Evolutionary conservation across 2,329 filamentous ascomycete genomes (phyloP).

Genomic region (Chalaropsis ovoidea): DNA sequence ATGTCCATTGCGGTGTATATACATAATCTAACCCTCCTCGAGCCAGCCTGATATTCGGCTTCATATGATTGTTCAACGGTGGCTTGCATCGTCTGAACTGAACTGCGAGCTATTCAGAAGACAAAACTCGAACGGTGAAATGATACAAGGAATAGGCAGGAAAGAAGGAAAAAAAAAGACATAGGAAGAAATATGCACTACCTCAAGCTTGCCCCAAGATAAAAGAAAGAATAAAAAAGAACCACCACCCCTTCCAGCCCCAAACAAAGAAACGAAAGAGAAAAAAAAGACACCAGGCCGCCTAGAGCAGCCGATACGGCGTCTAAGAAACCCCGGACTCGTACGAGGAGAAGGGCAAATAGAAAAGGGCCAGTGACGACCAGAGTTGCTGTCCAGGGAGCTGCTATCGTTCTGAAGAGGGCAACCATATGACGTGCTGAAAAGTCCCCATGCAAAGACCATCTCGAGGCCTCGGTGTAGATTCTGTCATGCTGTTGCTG

Average conservation of each 20-base stretch:
- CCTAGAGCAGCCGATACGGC: not conserved
- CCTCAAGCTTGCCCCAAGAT: not conserved
- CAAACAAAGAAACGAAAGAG: conserved; percentile 4
- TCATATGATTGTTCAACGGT: not conserved
- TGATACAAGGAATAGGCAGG: conserved; percentile 2
- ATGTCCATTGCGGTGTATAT: conserved; percentile 14
- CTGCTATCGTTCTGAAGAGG: not conserved
- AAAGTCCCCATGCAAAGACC: not conserved
- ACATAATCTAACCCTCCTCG: conserved; percentile 1
- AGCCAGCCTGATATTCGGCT: not conserved
- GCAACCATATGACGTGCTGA: not conserved
- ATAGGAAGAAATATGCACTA: not conserved
- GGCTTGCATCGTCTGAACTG: not conserved
- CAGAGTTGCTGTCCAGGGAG: not conserved
- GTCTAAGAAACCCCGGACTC: not conserved
- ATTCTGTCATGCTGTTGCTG: not conserved
- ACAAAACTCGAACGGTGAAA: not conserved
- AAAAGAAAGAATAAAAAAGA: conserved; percentile 4
- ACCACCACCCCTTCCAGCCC: conserved; percentile 2
- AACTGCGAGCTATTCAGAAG: not conserved
- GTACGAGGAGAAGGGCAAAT: not conserved
- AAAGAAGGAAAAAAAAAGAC: not conserved
- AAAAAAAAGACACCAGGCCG: not conserved
- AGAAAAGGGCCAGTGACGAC: not conserved
- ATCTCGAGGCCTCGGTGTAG: not conserved